A percentile compares a stretch with the other conserved stretches of the same genome.
Conservation (phyloP, 225 moss, liverwort and hornwort species). For the Marchantia polymorpha region DNA sequence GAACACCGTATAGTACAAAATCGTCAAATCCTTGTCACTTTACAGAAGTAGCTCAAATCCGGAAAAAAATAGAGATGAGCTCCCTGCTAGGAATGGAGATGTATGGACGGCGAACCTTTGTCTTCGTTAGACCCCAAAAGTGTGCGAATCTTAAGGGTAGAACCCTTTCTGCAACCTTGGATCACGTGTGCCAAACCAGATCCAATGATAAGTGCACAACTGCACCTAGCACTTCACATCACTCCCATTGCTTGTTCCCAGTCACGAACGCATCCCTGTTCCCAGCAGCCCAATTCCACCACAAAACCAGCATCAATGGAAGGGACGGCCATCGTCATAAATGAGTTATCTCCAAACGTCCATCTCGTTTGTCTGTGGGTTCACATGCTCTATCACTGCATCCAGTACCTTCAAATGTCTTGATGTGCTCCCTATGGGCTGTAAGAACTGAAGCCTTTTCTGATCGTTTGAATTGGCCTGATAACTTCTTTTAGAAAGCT, state of each 20-base stretch:
- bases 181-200: slow-evolving; percentile 9
- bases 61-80: neutral
- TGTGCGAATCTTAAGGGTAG: neutral
- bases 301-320: slow-evolving; percentile 15
- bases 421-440: neutral
- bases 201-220: slow-evolving; percentile 5
- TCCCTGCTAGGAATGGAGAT: slow-evolving; percentile 14
- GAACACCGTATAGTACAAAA: slow-evolving; percentile 17
- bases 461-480: slow-evolving; percentile 7
- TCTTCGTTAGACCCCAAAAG: slow-evolving; percentile 7
- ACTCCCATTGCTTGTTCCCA: neutral
- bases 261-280: slow-evolving; percentile 13
- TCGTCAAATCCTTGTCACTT: slow-evolving; percentile 8
- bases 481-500: slow-evolving; percentile 8
- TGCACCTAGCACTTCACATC: slow-evolving; percentile 11
- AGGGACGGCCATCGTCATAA: neutral
- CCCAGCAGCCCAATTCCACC: slow-evolving; percentile 17
- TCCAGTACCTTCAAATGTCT: neutral
- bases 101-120: slow-evolving; percentile 18
- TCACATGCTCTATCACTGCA: slow-evolving; percentile 4
- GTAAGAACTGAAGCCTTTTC: slow-evolving; percentile 5
- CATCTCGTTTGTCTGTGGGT: neutral
- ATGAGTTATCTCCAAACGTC: neutral
- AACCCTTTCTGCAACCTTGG: slow-evolving; percentile 18
- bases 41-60: slow-evolving; percentile 13